Conservation (phyloP, 2,329 filamentous ascomycete species). For the Penicillium sp. region DNA sequence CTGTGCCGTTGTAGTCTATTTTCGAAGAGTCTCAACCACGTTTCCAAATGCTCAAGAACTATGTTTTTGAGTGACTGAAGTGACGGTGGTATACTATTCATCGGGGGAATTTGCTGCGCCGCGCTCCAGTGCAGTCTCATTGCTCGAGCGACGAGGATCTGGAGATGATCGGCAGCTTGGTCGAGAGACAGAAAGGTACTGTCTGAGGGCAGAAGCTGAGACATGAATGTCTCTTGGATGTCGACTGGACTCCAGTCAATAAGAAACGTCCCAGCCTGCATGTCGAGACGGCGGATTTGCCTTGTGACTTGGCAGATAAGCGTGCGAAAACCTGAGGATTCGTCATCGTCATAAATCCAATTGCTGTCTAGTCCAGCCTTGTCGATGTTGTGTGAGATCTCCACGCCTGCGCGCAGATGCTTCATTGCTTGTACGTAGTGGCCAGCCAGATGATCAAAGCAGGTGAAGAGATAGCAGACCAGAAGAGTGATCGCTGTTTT, state of each 20-base stretch:
- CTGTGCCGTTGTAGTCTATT: background rate
- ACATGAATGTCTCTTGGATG: background rate
- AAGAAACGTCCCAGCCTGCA: background rate
- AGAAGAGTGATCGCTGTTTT: constrained; percentile 39
- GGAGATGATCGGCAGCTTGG: constrained; percentile 1
- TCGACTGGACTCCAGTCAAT: background rate
- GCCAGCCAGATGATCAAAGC: constrained; percentile 42
- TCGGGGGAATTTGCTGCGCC: background rate
- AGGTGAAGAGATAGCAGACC: constrained; percentile 45
- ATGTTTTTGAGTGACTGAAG: background rate
- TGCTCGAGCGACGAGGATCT: background rate
- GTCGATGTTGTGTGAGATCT: constrained; percentile 10
- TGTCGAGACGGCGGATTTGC: background rate
- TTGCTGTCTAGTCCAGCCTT: background rate
- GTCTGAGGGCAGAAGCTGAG: background rate
- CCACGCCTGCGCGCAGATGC: constrained; percentile 40
- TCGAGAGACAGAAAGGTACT: background rate
- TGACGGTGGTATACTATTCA: background rate
- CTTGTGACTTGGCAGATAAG: background rate
- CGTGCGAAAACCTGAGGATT: background rate
- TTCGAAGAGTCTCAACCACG: background rate
- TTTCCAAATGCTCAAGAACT: background rate
- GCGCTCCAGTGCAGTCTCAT: background rate
- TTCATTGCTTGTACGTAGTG: constrained; percentile 39
- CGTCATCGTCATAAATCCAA: background rate